phyloP scores from a whole-genome alignment of 179 eudicot genomes.

The Dionaea muscipula region DNA sequence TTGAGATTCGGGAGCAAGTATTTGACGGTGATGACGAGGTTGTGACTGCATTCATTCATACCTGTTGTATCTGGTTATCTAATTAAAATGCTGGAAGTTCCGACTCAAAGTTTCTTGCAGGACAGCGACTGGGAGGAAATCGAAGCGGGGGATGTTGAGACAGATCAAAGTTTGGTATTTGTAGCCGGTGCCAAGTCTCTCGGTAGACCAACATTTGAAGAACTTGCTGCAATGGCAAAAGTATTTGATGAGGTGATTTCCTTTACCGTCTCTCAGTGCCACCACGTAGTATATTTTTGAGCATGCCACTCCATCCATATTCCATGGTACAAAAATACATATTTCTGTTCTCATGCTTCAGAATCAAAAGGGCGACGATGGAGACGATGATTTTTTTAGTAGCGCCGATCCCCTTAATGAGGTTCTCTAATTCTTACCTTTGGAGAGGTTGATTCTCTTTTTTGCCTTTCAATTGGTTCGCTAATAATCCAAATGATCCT shows the following conservation, averaged over 20 bases:
- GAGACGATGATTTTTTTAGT: slow-evolving; percentile 59
- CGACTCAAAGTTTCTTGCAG: slow-evolving; percentile 22
- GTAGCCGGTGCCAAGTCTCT: slow-evolving; percentile 27
- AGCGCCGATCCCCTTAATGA: slow-evolving; percentile 71
- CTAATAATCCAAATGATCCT: background rate
- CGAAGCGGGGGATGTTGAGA: slow-evolving; percentile 39
- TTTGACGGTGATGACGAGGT: slow-evolving; percentile 39
- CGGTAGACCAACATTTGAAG: slow-evolving; percentile 43
- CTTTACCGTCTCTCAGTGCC: background rate
- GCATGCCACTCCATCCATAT: background rate
- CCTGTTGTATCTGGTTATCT: background rate
- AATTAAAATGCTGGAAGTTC: background rate
- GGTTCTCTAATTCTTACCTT: slow-evolving; percentile 26
- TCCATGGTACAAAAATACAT: slow-evolving; percentile 4
- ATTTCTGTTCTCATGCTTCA: slow-evolving; percentile 12
- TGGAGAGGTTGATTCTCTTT: background rate
- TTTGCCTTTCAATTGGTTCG: background rate
- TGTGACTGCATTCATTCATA: slow-evolving; percentile 2
- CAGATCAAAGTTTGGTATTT: slow-evolving; percentile 29
- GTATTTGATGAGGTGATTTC: slow-evolving; percentile 44
- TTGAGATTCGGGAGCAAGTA: slow-evolving; percentile 86
- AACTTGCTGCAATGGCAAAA: slow-evolving; percentile 79
- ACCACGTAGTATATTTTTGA: background rate
- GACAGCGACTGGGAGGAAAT: slow-evolving; percentile 97
- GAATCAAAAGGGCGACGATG: slow-evolving; percentile 56